Percentiles rank a stretch among this genome's conserved stretches.
Conservation (phyloP, 192 early-diverging fungal species). For the Podila epicladia region DNA sequence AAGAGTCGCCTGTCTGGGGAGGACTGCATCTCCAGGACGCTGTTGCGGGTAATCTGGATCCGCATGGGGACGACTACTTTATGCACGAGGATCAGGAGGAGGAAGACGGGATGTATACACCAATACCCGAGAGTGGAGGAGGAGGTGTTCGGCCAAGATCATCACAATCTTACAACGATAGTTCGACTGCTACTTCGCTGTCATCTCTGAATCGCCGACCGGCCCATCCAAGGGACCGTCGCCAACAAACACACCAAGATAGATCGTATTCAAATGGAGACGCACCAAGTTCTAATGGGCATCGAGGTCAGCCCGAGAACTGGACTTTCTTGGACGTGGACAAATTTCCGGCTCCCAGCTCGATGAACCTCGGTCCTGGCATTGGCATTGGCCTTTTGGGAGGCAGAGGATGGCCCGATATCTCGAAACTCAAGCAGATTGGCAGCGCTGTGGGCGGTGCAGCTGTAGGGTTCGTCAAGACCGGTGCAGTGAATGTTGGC, state of each 20-base stretch:
- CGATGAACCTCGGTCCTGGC: constrained; percentile 10
- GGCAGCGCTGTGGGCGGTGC: constrained; percentile 47
- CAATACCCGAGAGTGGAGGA: background rate
- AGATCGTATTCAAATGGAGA: background rate
- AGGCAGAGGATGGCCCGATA: constrained; percentile 39
- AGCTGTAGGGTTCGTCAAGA: constrained; percentile 29
- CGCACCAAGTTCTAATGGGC: background rate
- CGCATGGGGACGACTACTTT: constrained; percentile 26
- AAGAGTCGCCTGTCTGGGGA: constrained; percentile 40
- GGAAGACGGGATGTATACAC: constrained; percentile 45
- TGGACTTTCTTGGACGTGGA: constrained; percentile 49
- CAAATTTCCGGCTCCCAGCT: constrained; percentile 27
- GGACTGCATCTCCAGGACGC: constrained; percentile 39
- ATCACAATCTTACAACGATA: background rate
- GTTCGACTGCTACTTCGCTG: background rate
- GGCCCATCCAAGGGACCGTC: background rate
- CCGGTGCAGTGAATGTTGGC: constrained; percentile 16
- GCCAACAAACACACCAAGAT: background rate
- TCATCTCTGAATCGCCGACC: background rate
- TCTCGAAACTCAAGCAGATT: constrained; percentile 28
- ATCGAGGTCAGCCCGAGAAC: constrained; percentile 31
- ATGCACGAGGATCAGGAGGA: constrained; percentile 46
- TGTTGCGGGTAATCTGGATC: constrained; percentile 25
- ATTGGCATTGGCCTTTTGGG: constrained; percentile 12
- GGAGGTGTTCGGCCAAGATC: background rate